These are phyloP conservation scores for Cutaneotrichosporon dermatis DNA, from an alignment of 1,284 basidiomycete genomes.

Conservation along the genomic window DNA sequence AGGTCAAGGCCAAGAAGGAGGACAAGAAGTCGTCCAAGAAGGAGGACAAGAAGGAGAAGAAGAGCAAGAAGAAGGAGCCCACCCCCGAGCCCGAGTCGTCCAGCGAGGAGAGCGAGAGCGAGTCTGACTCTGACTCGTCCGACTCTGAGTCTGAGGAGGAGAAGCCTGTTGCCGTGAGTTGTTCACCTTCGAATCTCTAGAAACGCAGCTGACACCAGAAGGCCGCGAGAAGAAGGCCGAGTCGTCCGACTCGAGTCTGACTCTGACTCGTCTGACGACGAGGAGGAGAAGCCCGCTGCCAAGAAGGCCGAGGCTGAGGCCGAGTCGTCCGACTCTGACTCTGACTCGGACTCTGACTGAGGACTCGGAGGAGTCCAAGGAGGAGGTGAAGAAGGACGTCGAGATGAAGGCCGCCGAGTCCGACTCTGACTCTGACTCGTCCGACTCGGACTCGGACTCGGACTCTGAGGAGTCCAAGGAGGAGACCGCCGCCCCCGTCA, in stretches of 20 bases:
- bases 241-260: conserved; percentile 41
- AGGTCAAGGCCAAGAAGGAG: conserved; percentile 5
- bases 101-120: conserved; percentile 27
- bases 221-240: conserved; percentile 78
- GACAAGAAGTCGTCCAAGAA: not conserved
- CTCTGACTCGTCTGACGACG: conserved; percentile 4
- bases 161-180: conserved; percentile 13
- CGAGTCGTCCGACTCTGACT: conserved; percentile 20
- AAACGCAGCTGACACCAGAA: conserved; percentile 17
- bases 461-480: conserved; percentile 34
- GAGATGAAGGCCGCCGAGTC: conserved; percentile 23
- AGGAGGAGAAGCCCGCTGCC: conserved; percentile 21
- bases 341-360: conserved; percentile 24
- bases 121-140: conserved; percentile 58
- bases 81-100: conserved; percentile 36
- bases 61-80: conserved; percentile 49
- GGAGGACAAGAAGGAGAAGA: conserved; percentile 47
- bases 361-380: conserved; percentile 9
- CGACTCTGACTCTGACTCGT: conserved; percentile 19
- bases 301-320: conserved; percentile 1
- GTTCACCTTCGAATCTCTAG: not conserved
- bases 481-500: conserved; percentile 26
- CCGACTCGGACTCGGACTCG: conserved; percentile 28
- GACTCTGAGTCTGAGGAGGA: conserved; percentile 24
- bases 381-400: conserved; percentile 13